Conservation (phyloP, 2,329 filamentous ascomycete species). For the Ophiostoma ips region DNA sequence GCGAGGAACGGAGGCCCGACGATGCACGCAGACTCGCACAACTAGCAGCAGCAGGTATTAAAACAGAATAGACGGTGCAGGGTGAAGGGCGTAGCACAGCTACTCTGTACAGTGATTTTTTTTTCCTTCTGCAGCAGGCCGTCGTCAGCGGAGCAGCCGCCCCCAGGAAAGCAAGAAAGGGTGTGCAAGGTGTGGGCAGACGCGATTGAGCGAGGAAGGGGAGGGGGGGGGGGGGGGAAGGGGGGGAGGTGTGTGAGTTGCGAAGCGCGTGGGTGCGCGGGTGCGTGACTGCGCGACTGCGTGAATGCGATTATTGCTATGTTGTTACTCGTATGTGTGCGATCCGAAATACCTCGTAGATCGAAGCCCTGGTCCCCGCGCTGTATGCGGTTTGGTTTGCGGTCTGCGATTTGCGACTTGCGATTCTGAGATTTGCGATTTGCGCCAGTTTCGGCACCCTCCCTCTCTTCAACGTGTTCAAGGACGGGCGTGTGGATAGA, state of each 20-base stretch:
- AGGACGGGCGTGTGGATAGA: constrained; percentile 2
- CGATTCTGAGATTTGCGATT: too few species aligned
- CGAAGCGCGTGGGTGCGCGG: neutral
- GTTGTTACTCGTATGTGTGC: neutral
- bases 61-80: neutral
- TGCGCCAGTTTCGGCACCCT: neutral
- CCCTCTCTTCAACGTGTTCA: neutral
- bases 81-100: neutral
- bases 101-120: neutral
- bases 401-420: too few species aligned
- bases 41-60: too few species aligned
- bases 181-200: neutral
- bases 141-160: neutral
- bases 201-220: too few species aligned
- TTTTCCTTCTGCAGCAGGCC: neutral
- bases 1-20: neutral
- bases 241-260: neutral
- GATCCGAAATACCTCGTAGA: neutral
- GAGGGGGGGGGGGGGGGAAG: neutral
- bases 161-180: neutral
- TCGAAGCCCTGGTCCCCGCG: constrained; percentile 1
- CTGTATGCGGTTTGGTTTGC: too few species aligned
- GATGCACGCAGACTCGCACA: too few species aligned
- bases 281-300: neutral
- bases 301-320: neutral